Evolutionary conservation across 192 early-diverging fungal genomes (phyloP), one percentile per base, ranked within the genome.

Genomic region (Linderina pennispora): DNA sequence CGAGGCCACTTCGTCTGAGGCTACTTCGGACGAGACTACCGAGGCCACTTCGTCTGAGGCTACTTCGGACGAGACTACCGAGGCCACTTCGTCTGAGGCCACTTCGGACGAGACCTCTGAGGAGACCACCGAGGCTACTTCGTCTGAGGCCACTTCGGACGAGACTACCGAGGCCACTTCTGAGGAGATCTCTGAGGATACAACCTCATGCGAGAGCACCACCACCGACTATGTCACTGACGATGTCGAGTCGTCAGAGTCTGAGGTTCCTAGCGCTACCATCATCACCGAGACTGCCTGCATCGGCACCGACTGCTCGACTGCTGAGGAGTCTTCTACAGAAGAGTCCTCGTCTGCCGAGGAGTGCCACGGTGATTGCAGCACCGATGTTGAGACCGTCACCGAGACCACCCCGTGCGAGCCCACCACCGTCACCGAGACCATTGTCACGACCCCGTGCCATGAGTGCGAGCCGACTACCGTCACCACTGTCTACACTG

Each of bases 41-140:
- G 45, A 36, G 21, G 45, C 32, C 32, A 25, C 45, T 28, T 36
- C 45, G 18, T 17, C 39, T 40, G 21, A 8, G 14, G n/a, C n/a
- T n/a, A n/a, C 28, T 31, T n/a, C n/a, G n/a, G n/a, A n/a, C n/a
- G n/a, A n/a, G n/a, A 31, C 28, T 11, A 8, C 28, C 11, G 28
- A 31, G 28, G 28, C 28, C 28, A 31, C 28, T 31, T 8, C 28
- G 6, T 31, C 28, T 31, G 28, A 31, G 28, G 11, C 28, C 28
- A 31, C n/a, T n/a, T n/a, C n/a, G n/a, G n/a, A n/a, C n/a, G n/a
- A n/a, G n/a, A n/a, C n/a, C n/a, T n/a, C 38, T 22, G 20, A 18
- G 17, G 20, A n/a, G 17, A 31, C 28, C 28, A 31, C 28, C 28
- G 28, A 31, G 28, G 28, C 28, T 31, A 31, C 28, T 31, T n/a